phyloP scores from a whole-genome alignment of 2,329 filamentous ascomycete genomes.

The Aspergillus sclerotialis region DNA sequence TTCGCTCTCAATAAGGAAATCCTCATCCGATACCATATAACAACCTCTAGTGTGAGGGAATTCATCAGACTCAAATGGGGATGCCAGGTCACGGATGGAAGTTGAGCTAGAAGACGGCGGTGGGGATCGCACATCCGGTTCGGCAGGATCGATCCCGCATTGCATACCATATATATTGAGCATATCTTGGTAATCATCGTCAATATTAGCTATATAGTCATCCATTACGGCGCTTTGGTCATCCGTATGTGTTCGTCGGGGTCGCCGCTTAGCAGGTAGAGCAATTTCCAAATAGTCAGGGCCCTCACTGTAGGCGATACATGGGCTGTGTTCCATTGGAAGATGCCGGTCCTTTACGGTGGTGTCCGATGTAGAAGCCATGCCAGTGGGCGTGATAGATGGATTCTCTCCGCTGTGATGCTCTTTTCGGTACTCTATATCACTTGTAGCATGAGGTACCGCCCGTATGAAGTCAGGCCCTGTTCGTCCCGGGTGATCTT shows the following conservation, averaged over 20 bases:
- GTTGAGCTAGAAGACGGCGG: neutral
- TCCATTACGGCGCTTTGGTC: constrained; percentile 42
- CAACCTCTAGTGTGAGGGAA: neutral
- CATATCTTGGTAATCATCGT: constrained; percentile 19
- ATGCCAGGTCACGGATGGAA: neutral
- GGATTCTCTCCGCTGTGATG: neutral
- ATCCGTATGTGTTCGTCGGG: constrained; percentile 22
- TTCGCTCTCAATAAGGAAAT: neutral
- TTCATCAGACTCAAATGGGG: neutral
- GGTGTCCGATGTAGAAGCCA: too few species aligned
- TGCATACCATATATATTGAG: constrained; percentile 1
- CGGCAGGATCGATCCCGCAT: constrained; percentile 5
- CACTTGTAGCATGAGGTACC: neutral
- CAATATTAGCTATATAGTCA: constrained; percentile 37
- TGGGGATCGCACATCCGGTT: neutral
- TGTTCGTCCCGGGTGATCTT: neutral
- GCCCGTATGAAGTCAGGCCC: neutral
- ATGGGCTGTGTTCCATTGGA: too few species aligned
- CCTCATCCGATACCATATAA: neutral
- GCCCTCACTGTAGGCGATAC: neutral
- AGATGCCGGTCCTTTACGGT: too few species aligned
- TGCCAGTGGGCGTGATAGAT: neutral
- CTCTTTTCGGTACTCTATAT: neutral
- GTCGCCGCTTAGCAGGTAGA: constrained; percentile 6
- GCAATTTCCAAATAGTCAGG: neutral